Base-by-base conservation (phyloP, 2,329 filamentous ascomycete species). In the Graphilbum sp. region DNA sequence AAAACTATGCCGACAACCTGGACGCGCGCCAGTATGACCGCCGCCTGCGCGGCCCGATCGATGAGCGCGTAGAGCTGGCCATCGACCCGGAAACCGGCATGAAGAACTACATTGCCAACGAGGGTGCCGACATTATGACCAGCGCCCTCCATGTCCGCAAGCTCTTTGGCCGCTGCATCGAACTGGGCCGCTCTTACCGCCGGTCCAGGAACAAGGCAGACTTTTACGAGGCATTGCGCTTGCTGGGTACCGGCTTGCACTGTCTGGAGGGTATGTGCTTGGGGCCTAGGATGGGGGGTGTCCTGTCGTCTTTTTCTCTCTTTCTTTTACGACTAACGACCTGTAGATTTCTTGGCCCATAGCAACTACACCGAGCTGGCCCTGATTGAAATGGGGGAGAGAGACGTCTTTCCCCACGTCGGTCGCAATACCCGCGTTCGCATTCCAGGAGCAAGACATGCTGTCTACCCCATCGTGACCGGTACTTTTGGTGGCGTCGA, bases 91-190 rank as follows among this genome's bases (percentile, higher is more conserved):
- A 73, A 38, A 79, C 77, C 6, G 81, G 80, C 48, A 66, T 93
- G 60, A 96, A 96, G 63, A 90, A 87, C 56, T 95, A 95, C 59
- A 95, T 95, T 56, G 85, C 87, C 30, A 86, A 86, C 45, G 87
- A 95, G 55, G 63, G 72, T 36, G 60, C 69, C 41, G 72, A 73
- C 34, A 90, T 92, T 54, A 82, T 81, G 59, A 93, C 81, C 33
- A 93, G 84, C 35, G 80, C 86, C 41, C 64, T 67, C 35, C 75
- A 92, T 50, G 72, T 94, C 43, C 73, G 82, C 38, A 67, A 71
- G 44, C 72, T 92, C 2, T 83, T 94, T 45, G 59, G 66, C 34
- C 66, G 69, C 44, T 84, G 73, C 50, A 85, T 94, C 49, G 68
- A 88, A 49, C 72, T 90, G n/a, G 87, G 75, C 32, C 79, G 84